These are phyloP conservation scores for Yamadazyma atmosphaerica DNA, from an alignment of 1,139 yeast species.

Conservation along the genomic window DNA sequence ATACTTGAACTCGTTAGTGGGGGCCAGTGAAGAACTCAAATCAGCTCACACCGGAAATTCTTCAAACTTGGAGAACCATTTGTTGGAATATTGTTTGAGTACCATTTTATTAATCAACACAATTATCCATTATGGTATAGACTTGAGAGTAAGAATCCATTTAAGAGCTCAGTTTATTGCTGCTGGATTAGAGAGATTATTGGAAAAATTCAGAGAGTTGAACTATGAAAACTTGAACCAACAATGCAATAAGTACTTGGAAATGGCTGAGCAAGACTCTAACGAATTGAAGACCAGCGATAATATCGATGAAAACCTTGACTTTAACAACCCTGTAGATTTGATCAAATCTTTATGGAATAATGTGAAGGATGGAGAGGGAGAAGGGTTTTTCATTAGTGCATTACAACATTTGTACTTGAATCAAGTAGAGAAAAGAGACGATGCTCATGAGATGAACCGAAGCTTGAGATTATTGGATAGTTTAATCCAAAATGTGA, in stretches of 20 bases:
- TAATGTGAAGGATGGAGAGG: constrained; percentile 68
- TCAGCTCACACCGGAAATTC: constrained; percentile 50
- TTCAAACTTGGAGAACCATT: constrained; percentile 53
- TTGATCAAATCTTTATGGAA: constrained; percentile 69
- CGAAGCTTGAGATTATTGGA: constrained; percentile 79
- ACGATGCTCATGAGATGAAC: constrained; percentile 49
- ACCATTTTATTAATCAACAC: constrained; percentile 77
- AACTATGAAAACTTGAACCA: constrained; percentile 64
- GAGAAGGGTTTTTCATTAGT: constrained; percentile 70
- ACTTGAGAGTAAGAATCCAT: constrained; percentile 68
- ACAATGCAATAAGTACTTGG: constrained; percentile 66
- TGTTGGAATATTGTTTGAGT: constrained; percentile 77
- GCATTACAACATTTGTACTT: constrained; percentile 84
- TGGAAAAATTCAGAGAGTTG: constrained; percentile 61
- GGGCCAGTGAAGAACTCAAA: constrained; percentile 86
- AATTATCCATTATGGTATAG: constrained; percentile 65
- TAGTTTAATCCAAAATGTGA: constrained; percentile 78
- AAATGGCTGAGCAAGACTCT: constrained; percentile 68
- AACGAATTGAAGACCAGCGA: constrained; percentile 62
- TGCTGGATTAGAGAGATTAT: constrained; percentile 69
- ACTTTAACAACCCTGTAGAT: constrained; percentile 76
- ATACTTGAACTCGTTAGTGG: constrained; percentile 81
- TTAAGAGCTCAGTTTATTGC: constrained; percentile 75
- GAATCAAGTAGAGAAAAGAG: constrained; percentile 60
- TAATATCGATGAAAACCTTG: constrained; percentile 58